phyloP scores from a whole-genome alignment of 495 filamentous ascomycete genomes.

The Podospora pseudoanserina region DNA sequence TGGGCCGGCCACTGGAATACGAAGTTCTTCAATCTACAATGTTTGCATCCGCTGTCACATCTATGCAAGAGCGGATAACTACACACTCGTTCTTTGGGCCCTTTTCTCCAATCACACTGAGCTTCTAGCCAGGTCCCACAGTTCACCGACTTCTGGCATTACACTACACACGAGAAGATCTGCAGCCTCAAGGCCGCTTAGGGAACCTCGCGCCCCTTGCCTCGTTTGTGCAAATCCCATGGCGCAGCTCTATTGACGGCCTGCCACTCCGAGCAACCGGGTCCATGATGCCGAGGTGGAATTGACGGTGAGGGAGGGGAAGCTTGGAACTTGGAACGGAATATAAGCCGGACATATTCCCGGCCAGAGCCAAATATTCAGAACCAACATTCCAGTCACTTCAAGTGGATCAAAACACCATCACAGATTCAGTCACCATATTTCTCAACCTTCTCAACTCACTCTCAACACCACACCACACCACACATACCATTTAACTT shows the following conservation, averaged over 20 bases:
- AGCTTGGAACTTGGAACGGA: background rate
- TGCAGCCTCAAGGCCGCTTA: slow-evolving; percentile 11
- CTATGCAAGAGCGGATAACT: background rate
- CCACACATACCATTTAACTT: too few relatives aligned
- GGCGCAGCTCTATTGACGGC: slow-evolving; percentile 1
- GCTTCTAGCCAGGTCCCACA: slow-evolving; percentile 9
- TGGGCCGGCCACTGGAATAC: background rate
- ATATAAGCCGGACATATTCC: background rate
- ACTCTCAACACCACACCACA: too few relatives aligned
- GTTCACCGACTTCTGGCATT: slow-evolving; percentile 21
- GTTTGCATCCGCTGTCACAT: background rate
- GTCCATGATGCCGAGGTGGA: background rate
- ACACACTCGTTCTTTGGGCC: background rate
- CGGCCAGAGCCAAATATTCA: background rate
- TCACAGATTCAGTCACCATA: background rate
- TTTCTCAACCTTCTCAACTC: background rate
- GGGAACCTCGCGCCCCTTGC: background rate
- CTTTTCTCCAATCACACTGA: slow-evolving; percentile 9
- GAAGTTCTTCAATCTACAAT: background rate
- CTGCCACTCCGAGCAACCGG: background rate
- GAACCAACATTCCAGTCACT: background rate
- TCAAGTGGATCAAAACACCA: background rate
- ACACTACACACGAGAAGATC: slow-evolving; percentile 19
- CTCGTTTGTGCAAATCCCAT: background rate
- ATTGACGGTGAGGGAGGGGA: background rate